Evolutionary conservation across 2,329 filamentous ascomycete species (phyloP).

Genomic region (Colletotrichum camelliae): DNA sequence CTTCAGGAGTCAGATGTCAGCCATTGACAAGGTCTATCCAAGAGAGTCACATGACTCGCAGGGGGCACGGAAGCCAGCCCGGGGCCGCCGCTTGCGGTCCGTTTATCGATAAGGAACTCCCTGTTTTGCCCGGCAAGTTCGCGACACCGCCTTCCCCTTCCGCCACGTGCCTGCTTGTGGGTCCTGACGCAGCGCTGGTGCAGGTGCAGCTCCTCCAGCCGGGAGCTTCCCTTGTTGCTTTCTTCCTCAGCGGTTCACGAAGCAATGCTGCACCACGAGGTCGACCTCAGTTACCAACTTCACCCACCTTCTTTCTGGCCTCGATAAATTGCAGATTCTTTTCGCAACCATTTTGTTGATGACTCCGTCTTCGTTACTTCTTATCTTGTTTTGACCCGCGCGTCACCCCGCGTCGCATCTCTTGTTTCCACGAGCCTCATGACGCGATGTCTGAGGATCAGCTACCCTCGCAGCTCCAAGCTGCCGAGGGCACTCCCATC

Average conservation of each 20-base stretch:
- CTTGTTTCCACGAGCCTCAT: background rate
- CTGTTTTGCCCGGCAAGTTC: background rate
- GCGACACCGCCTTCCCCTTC: slow-evolving; percentile 6
- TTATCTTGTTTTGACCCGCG: background rate
- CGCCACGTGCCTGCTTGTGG: background rate
- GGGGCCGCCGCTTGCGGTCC: background rate
- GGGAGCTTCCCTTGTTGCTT: slow-evolving; percentile 18
- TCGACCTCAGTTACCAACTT: background rate
- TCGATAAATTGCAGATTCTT: background rate
- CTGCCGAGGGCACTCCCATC: slow-evolving; percentile 50
- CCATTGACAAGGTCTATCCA: background rate
- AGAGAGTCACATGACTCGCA: background rate
- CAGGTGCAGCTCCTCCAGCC: slow-evolving; percentile 1
- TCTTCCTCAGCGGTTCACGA: background rate
- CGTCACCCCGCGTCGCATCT: background rate
- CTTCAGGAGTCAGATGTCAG: background rate
- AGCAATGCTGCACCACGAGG: background rate
- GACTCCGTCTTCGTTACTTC: background rate
- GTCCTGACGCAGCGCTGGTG: background rate
- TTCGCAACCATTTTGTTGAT: background rate
- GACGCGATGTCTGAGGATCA: slow-evolving; percentile 22
- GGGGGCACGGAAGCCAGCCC: background rate
- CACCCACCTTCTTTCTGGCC: background rate
- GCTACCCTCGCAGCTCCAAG: slow-evolving; percentile 20
- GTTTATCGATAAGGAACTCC: background rate